phyloP scores from a whole-genome alignment of 257 asterid genomes.

The Petunia secreta region DNA sequence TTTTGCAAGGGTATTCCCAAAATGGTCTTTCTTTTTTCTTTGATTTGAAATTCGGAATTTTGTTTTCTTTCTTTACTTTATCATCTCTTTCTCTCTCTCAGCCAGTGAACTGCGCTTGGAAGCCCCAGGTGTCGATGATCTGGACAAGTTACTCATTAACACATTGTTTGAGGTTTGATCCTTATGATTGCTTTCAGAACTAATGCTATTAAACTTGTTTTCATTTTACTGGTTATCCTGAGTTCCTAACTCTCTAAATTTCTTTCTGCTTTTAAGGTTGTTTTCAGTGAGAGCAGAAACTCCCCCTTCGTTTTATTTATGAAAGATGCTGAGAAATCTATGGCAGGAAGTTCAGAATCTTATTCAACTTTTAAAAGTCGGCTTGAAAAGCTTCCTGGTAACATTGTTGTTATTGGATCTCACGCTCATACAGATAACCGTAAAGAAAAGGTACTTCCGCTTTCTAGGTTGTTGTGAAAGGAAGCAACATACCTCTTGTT shows the following conservation, averaged over 20 bases:
- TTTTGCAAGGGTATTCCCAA: slow-evolving; percentile 82
- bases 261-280: slow-evolving; percentile 52
- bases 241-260: slow-evolving; percentile 3
- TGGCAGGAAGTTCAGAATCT: slow-evolving; percentile 76
- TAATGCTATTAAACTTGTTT: not conserved
- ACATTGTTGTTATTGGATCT: slow-evolving; percentile 82
- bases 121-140: slow-evolving; percentile 65
- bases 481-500: not conserved
- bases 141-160: slow-evolving; percentile 66
- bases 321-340: slow-evolving; percentile 91
- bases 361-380: slow-evolving; percentile 63
- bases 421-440: slow-evolving; percentile 70
- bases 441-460: slow-evolving; percentile 77
- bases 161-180: slow-evolving; percentile 83
- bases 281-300: slow-evolving; percentile 70
- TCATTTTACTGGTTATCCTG: slow-evolving; percentile 10
- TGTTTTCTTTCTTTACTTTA: slow-evolving; percentile 22
- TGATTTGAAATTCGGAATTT: slow-evolving; percentile 18
- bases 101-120: slow-evolving; percentile 80
- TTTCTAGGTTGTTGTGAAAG: not conserved
- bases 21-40: slow-evolving; percentile 28
- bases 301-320: slow-evolving; percentile 84
- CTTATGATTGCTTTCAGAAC: not conserved
- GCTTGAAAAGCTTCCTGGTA: slow-evolving; percentile 87
- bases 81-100: slow-evolving; percentile 36